phyloP scores from a whole-genome alignment of 2,329 filamentous ascomycete species.

The Alternaria triticina region DNA sequence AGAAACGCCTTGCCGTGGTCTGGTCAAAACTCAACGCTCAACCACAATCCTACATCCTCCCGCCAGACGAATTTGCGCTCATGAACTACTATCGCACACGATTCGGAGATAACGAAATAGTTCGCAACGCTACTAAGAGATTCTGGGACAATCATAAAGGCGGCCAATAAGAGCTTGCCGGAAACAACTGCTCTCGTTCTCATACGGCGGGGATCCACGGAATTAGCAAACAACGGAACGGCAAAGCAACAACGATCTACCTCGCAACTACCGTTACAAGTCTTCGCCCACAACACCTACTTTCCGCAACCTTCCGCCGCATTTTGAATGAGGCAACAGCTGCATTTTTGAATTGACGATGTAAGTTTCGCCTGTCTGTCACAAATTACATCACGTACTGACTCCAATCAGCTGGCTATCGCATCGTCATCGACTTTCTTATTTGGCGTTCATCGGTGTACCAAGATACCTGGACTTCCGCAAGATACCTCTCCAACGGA shows the following conservation, averaged over 20 bases:
- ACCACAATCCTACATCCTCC: constrained; percentile 75
- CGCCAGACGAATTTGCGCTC: constrained; percentile 77
- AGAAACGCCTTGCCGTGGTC: constrained; percentile 63
- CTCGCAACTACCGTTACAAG: background rate
- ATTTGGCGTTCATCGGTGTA: constrained; percentile 12
- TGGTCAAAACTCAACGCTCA: constrained; percentile 71
- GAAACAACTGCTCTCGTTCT: background rate
- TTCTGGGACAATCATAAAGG: constrained; percentile 61
- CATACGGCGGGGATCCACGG: background rate
- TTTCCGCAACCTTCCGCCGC: background rate
- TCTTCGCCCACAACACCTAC: background rate
- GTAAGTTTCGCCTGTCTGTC: background rate
- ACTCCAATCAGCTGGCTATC: constrained; percentile 2
- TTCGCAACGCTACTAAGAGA: constrained; percentile 60
- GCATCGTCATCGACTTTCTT: constrained; percentile 6
- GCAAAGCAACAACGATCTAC: background rate
- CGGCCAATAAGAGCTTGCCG: constrained; percentile 22
- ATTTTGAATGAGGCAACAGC: background rate
- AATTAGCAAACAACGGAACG: background rate
- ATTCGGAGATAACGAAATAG: constrained; percentile 61
- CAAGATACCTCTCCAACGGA: constrained; percentile 40
- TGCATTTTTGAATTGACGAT: constrained; percentile 1
- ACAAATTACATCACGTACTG: background rate
- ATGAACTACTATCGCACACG: constrained; percentile 83
- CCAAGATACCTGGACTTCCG: constrained; percentile 10